Evolutionary conservation across 768 basidiomycete species (phyloP), one percentile per base, ranked within the genome.

Genomic region (Lentinula detonsa): DNA sequence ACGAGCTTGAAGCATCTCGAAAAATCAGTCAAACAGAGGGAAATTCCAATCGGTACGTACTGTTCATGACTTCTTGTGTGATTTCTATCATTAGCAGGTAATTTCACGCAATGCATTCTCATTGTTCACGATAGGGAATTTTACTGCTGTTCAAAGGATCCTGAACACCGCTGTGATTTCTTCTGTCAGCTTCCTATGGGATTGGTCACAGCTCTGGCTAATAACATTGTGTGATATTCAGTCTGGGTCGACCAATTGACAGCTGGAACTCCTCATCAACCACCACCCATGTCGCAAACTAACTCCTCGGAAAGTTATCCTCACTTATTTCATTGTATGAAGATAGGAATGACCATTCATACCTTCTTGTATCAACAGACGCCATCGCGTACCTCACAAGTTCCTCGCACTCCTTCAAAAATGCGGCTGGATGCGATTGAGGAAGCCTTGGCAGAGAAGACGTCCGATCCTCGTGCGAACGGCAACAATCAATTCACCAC

Each of bases 31-130:
- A 57, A 10, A 75, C 73, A 0, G 0, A 15, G 0, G 48, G 0
- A 5, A 76, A 80, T 54, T 72, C 72, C 1, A 62, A 65, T 42
- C 74, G 79, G 81, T 80, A 64, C 34, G 72, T 64, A 28, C 37
- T 35, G 18, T 0, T 3, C 28, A 13, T 5, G 18, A 23, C 37
- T 39, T 13, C 42, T 28, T 28, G 28, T 33, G n/a, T 35, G 8
- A 16, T 34, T n/a, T 34, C 16, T 4, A 15, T 34, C 34, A 7
- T 5, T 51, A 31, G 13, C 50, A 16, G 15, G 5, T 33, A 10
- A 13, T 13, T 35, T 40, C 23, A 13, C 42, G 1, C 16, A 23
- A 39, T 57, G 28, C 28, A 2, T 13, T 39, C 37, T 39, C 15
- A 7, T 15, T 11, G 6, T 16, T 31, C 46, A 34, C 45, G 28